phyloP scores from a whole-genome alignment of 176 grass and related monocot genomes.

The Bolboschoenus planiculmis region DNA sequence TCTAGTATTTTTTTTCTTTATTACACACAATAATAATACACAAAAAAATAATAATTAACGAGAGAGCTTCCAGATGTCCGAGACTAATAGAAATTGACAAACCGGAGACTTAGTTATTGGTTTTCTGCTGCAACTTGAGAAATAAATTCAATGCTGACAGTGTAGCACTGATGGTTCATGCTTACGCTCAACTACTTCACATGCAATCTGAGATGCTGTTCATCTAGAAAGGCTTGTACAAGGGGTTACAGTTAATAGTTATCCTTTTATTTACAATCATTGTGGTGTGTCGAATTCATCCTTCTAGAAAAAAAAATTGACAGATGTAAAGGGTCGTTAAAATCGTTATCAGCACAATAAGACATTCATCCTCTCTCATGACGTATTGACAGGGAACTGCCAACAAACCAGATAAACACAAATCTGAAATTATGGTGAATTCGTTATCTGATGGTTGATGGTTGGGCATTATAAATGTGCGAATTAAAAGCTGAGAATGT shows the following conservation, averaged over 20 bases:
- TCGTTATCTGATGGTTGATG: neutral
- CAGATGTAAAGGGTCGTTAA: neutral
- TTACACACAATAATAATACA: neutral
- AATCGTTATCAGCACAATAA: neutral
- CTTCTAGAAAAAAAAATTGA: constrained; percentile 5
- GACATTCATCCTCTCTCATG: neutral
- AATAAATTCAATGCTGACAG: neutral
- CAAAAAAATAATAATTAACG: neutral
- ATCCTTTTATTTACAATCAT: neutral
- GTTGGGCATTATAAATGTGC: neutral
- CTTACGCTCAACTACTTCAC: neutral
- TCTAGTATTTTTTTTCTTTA: neutral
- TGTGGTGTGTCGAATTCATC: neutral
- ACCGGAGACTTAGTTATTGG: neutral
- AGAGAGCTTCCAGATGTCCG: neutral
- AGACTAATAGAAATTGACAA: neutral
- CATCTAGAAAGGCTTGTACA: neutral
- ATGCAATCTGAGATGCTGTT: neutral
- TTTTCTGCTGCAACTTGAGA: neutral
- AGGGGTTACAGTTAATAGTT: neutral
- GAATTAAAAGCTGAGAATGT: neutral
- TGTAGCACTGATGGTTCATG: neutral
- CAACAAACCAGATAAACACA: neutral
- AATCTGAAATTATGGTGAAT: neutral
- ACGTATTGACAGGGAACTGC: neutral